Evolutionary conservation across 805 yeast genomes (phyloP), one percentile per base, ranked within the genome.

Genomic region (Ogataea pini): DNA sequence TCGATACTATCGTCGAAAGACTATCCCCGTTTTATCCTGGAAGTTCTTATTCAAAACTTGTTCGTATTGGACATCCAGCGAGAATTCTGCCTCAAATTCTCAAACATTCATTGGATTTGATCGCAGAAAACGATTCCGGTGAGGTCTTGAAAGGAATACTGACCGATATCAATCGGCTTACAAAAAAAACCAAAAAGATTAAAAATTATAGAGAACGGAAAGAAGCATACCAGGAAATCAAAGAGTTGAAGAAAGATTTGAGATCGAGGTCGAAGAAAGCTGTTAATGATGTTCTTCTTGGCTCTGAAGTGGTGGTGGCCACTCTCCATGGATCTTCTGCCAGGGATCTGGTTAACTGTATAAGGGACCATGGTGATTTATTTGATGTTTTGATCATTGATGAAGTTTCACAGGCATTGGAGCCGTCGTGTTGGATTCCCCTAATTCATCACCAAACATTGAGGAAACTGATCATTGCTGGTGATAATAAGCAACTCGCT

Each of bases 371-470:
- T 16, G 64, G 60, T 7, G 70, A 67, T 29, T 61, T 82, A 10
- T 89, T 92, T 60, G 89, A 88, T 54, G 82, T 96, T 0, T 72
- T 92, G 27, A 86, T 94, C 10, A 91, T 92, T 29, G 99, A 92
- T 68, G 99, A 92, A 66, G 97, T 92, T 0, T 89, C 97, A 0
- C 99, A 92, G 65, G 78, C 97, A 9, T 68, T 92, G 46, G 97
- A 92, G 60, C 96, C 97, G 1, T 96, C 92, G 56, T 90, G 97
- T 60, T 91, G 97, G 97, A 90, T 92, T 19, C 97, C 99, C 0
- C 51, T 94, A 6, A 73, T 89, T 3, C 77, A 78, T 32, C 92
- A 87, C 58, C 67, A 75, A 12, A 75, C 80, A 18, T 65, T 80
- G 36, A 73, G 75, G 29, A 76, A 82, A 46, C 64, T 92, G 19